Evolutionary conservation across 352 stramenopile species (phyloP), one percentile per base, ranked within the genome.

Genomic region (Globisporangium perplexum): DNA sequence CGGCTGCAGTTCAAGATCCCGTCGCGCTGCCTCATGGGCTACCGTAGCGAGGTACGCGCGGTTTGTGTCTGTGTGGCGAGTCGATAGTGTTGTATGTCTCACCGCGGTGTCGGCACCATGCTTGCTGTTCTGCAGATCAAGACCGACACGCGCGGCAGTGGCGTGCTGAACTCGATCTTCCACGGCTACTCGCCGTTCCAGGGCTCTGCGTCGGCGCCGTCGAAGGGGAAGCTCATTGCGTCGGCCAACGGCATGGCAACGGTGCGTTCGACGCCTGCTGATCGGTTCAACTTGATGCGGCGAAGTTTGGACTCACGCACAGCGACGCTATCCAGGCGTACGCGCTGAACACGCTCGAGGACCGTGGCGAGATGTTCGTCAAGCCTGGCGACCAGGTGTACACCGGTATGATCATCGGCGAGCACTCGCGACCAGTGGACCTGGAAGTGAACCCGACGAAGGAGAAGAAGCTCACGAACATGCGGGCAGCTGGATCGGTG

Each of bases 361-460:
- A 97, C 43, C 82, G 97, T 36, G 96, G 96, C 8, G 94, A 93
- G 50, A 86, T 99, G 49, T 99, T 99, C 65, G 82, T 99, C 45
- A 93, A 86, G 55, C 92, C 93, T 45, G 93, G 94, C 18, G 92
- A 98, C 43, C 71, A 91, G 39, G 93, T 99, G 35, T 99, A 99
- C 72, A 83, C 84, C 44, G 97, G 97, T 50, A 99, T 99, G 97
- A 91, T 99, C 17, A 87, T 99, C 45, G 97, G 97, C 23, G 96
- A 99, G 74, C 91, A 98, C 73, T 97, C 93, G 77, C 94, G 90
- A 26, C 70, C 80, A 44, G 93, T 77, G 51, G 97, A 99, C 66
- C 81, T 99, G 41, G 96, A 99, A 64, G 96, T 99, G 23, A 99
- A 99, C 79, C 87, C 96, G n/a, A 97, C 97, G 26, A 94, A 96